Evolutionary conservation across 768 basidiomycete genomes (phyloP).

Genomic region (Trametes sanguinea): DNA sequence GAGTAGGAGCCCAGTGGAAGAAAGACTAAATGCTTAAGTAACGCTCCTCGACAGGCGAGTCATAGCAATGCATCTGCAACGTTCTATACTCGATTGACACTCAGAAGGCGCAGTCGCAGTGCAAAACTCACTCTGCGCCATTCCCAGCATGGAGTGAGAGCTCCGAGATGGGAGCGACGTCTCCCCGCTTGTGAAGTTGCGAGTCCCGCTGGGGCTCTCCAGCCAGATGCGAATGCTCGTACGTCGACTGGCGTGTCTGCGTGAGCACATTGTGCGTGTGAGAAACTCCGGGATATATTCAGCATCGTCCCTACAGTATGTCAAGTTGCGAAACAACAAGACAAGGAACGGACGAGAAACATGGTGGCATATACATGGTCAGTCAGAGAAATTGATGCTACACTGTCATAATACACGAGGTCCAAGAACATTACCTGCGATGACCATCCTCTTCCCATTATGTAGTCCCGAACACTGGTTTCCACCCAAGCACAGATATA

Average conservation of each 20-base stretch:
- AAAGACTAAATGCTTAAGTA: neutral
- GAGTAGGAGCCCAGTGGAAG: neutral
- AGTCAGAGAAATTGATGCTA: neutral
- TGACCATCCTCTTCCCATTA: no score
- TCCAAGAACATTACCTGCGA: neutral
- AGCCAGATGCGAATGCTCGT: neutral
- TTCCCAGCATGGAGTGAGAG: constrained; percentile 21
- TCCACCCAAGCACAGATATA: no score
- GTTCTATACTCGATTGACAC: no score
- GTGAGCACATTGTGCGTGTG: no score
- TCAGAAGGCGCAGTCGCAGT: no score
- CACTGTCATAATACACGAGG: constrained; percentile 7
- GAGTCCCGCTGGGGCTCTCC: neutral
- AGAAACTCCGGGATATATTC: no score
- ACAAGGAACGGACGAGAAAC: neutral
- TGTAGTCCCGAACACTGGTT: no score
- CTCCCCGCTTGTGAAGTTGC: constrained; percentile 10
- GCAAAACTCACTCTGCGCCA: neutral
- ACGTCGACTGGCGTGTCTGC: no score
- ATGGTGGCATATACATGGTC: neutral
- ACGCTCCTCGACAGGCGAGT: neutral
- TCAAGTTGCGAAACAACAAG: no score
- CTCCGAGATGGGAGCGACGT: constrained; percentile 24
- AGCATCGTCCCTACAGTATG: no score
- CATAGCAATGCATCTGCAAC: no score